Evolutionary conservation across 164 flowering plant species (phyloP).

Genomic region (Litsea cubeba): DNA sequence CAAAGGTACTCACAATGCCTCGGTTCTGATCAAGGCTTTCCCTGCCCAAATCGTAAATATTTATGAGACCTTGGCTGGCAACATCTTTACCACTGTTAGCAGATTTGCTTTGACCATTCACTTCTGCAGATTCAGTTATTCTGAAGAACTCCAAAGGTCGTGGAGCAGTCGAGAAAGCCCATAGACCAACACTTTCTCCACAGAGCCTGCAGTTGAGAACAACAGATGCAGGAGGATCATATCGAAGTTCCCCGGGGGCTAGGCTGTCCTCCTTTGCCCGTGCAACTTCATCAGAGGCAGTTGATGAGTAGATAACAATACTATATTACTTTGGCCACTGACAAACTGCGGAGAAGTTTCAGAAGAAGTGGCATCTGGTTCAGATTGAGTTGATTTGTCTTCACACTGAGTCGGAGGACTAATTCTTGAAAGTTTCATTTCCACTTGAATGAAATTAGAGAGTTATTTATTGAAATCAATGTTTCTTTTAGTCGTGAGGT

Average conservation of each 20-base stretch:
- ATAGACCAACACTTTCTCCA: conserved; percentile 86
- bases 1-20: conserved; percentile 8
- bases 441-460: too few relatives aligned
- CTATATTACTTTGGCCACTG: conserved; percentile 22
- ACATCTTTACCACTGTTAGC: conserved; percentile 7
- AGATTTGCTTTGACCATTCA: conserved; percentile 23
- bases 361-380: conserved; percentile 18
- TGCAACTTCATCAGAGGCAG: conserved; percentile 20
- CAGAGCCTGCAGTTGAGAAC: conserved; percentile 85
- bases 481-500: too few relatives aligned
- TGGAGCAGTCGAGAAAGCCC: conserved; percentile 67
- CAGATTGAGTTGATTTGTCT: conserved; percentile 28
- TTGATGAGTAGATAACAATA: conserved; percentile 15
- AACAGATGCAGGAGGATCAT: conserved; percentile 71
- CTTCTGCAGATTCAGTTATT: conserved; percentile 54
- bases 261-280: conserved; percentile 22
- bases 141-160: conserved; percentile 65
- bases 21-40: not conserved
- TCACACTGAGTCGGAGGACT: too few relatives aligned
- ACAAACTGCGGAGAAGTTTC: conserved; percentile 18
- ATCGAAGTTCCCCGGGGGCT: conserved; percentile 14
- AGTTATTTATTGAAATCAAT: too few relatives aligned
- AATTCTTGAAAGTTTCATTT: too few relatives aligned
- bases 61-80: conserved; percentile 1
- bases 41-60: not conserved